These are phyloP conservation scores for Tuber melanosporum DNA, from an alignment of 495 filamentous ascomycete genomes.

Conservation along the genomic window DNA sequence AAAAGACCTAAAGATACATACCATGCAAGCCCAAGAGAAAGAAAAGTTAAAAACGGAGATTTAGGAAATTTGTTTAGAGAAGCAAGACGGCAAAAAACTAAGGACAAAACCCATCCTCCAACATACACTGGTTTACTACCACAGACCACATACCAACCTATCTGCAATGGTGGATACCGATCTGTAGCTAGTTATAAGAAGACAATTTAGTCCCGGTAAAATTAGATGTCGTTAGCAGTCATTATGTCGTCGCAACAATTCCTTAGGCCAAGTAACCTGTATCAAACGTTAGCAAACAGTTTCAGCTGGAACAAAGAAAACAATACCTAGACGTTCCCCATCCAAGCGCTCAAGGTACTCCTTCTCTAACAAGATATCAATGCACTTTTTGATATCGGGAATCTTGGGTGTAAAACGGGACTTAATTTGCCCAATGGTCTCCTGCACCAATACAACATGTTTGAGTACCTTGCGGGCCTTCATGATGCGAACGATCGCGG, in stretches of 20 bases:
- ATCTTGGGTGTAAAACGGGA: slow-evolving; percentile 90
- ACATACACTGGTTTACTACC: slow-evolving; percentile 16
- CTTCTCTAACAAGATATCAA: slow-evolving; percentile 97
- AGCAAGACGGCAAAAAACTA: slow-evolving; percentile 1
- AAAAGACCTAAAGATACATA: slow-evolving; percentile 5
- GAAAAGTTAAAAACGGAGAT: background rate
- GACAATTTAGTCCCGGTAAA: slow-evolving; percentile 24
- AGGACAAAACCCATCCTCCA: slow-evolving; percentile 11
- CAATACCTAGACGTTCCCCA: slow-evolving; percentile 86
- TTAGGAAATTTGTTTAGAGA: slow-evolving; percentile 5
- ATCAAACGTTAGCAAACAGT: slow-evolving; percentile 26
- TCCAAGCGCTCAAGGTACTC: slow-evolving; percentile 96
- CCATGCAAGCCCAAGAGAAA: background rate
- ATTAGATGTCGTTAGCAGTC: slow-evolving; percentile 32
- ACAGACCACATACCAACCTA: slow-evolving; percentile 18
- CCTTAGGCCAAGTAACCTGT: slow-evolving; percentile 36
- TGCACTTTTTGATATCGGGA: slow-evolving; percentile 96
- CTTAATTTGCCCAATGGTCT: slow-evolving; percentile 91
- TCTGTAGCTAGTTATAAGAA: slow-evolving; percentile 29
- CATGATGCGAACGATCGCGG: slow-evolving; percentile 98
- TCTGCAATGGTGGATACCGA: slow-evolving; percentile 17
- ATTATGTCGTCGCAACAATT: slow-evolving; percentile 12
- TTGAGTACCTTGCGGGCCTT: slow-evolving; percentile 99
- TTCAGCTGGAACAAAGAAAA: slow-evolving; percentile 52
- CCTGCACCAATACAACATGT: slow-evolving; percentile 83